Conservation (phyloP, 2,329 filamentous ascomycete species). For the Xylaria arbuscula region DNA sequence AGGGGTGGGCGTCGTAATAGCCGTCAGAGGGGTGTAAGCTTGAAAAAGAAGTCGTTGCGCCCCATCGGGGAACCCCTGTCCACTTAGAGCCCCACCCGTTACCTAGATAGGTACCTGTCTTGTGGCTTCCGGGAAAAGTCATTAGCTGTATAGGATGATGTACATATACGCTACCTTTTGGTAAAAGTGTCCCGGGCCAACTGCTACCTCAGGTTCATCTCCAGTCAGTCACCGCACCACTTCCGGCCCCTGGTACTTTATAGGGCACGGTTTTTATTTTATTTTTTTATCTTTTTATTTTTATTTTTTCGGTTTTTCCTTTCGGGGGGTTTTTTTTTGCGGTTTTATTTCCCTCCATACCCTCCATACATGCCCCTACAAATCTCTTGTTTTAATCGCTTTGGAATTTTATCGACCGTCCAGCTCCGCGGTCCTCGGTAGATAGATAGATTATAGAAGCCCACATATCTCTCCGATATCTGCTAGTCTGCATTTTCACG, state of each 20-base stretch:
- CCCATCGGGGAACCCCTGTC: constrained; percentile 6
- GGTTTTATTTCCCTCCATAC: neutral
- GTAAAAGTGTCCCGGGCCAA: neutral
- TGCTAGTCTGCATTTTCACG: neutral
- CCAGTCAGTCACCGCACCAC: constrained; percentile 4
- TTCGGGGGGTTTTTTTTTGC: neutral
- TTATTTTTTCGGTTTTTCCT: neutral
- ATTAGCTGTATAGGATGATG: constrained; percentile 7
- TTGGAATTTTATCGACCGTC: neutral
- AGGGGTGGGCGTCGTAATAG: constrained; percentile 6
- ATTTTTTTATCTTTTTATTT: neutral
- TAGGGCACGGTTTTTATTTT: neutral
- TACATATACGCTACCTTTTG: neutral
- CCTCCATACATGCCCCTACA: too few relatives aligned
- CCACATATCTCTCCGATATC: neutral
- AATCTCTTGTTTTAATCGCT: neutral
- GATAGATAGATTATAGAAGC: neutral
- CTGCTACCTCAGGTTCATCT: constrained; percentile 9
- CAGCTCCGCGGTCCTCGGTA: neutral
- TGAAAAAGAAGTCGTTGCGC: neutral
- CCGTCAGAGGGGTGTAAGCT: neutral
- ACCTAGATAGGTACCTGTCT: constrained; percentile 1
- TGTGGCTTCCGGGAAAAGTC: constrained; percentile 6
- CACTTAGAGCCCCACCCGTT: constrained; percentile 7
- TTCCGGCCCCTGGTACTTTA: neutral